Evolutionary conservation across 2,329 filamentous ascomycete genomes (phyloP).

Genomic region (Ascochyta koolunga): DNA sequence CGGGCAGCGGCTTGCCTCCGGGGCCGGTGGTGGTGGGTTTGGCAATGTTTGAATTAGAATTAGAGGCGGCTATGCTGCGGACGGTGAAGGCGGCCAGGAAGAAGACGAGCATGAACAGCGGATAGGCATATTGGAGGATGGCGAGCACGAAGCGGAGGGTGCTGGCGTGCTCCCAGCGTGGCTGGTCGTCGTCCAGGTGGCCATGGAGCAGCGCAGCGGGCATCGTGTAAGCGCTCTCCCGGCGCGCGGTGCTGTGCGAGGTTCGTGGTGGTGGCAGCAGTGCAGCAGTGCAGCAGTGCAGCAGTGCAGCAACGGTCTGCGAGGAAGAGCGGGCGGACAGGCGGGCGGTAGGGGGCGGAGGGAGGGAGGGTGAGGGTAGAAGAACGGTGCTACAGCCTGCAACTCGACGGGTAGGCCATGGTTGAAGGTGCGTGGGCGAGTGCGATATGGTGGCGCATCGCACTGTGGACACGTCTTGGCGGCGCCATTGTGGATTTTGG

Average conservation of each 20-base stretch:
- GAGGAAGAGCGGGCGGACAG: too few species aligned
- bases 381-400: conserved; percentile 15
- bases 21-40: conserved; percentile 69
- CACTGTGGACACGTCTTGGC: conserved; percentile 10
- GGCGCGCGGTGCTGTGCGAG: conserved; percentile 13
- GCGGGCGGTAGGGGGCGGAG: conserved; percentile 5
- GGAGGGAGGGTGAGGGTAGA: conserved; percentile 3
- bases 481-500: conserved; percentile 7
- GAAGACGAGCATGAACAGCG: conserved; percentile 67
- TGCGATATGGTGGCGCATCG: conserved; percentile 13
- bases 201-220: conserved; percentile 20
- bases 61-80: conserved; percentile 63
- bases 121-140: conserved; percentile 64
- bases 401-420: conserved; percentile 16
- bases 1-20: conserved; percentile 85
- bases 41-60: conserved; percentile 52
- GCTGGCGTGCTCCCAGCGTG: conserved; percentile 27
- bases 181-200: conserved; percentile 20
- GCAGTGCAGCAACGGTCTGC: conserved; percentile 9
- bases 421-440: conserved; percentile 13
- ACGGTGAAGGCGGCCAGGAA: conserved; percentile 68
- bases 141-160: conserved; percentile 25
- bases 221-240: conserved; percentile 27
- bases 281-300: not conserved
- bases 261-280: conserved; percentile 9